These are phyloP conservation scores for Trichophyton mentagrophytes DNA, from an alignment of 2,329 filamentous ascomycete species.

Conservation along the genomic window DNA sequence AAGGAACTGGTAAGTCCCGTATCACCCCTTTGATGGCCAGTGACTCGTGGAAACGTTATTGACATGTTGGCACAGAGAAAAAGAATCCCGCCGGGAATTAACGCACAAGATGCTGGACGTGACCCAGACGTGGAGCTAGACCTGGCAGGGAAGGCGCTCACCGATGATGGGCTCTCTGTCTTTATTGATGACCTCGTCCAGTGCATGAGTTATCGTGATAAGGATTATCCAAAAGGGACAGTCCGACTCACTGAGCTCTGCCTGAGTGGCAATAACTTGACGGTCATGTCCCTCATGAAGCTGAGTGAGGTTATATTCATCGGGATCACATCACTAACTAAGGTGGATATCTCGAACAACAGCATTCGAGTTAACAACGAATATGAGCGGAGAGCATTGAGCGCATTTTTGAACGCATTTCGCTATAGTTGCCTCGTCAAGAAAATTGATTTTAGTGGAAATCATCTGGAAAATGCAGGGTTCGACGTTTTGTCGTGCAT, in stretches of 20 bases:
- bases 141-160: conserved; percentile 34
- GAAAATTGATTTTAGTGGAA: conserved; percentile 35
- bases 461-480: conserved; percentile 30
- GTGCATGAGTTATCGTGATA: conserved; percentile 26
- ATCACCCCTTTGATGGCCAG: not conserved
- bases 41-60: conserved; percentile 1
- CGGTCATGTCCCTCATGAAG: conserved; percentile 27
- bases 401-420: conserved; percentile 34
- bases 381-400: conserved; percentile 30
- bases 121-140: conserved; percentile 34
- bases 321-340: conserved; percentile 33
- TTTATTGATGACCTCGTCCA: conserved; percentile 32
- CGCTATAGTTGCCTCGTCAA: conserved; percentile 31
- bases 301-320: conserved; percentile 32
- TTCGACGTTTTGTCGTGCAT: conserved; percentile 36
- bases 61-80: conserved; percentile 21
- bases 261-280: conserved; percentile 35
- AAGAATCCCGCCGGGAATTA: conserved; percentile 21
- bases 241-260: conserved; percentile 36
- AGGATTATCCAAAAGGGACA: conserved; percentile 19
- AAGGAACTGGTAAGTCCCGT: conserved; percentile 28
- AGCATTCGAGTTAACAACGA: conserved; percentile 27
- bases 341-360: conserved; percentile 38
- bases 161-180: conserved; percentile 33
- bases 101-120: conserved; percentile 20